A percentile compares a stretch with the other conserved stretches of the same genome.
phyloP scores from a whole-genome alignment of 306 rosid species.

The Cicer judaicum region DNA sequence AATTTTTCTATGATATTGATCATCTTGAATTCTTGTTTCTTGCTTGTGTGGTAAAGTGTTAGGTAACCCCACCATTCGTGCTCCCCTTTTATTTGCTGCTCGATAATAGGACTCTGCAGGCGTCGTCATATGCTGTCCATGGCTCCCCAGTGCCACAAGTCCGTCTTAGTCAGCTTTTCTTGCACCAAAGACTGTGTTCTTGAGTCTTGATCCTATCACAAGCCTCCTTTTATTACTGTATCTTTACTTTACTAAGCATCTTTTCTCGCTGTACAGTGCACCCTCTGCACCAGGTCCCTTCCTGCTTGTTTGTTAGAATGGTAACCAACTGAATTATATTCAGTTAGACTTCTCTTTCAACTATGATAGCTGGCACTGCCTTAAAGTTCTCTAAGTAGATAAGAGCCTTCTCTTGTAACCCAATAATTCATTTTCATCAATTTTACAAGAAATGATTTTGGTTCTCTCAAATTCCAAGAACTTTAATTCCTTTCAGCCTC shows the following conservation, averaged over 20 bases:
- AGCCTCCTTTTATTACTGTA: background rate
- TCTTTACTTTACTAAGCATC: background rate
- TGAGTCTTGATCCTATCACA: background rate
- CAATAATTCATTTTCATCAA: no score
- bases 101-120: background rate
- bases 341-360: no score
- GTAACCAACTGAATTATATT: background rate
- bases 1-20: slow-evolving; percentile 17
- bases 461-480: no score
- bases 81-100: slow-evolving; percentile 14
- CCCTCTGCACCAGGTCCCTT: background rate
- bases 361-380: background rate
- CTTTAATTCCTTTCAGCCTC: background rate
- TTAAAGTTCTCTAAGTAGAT: background rate
- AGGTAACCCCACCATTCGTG: slow-evolving; percentile 2
- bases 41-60: slow-evolving; percentile 21
- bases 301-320: background rate
- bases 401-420: background rate
- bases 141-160: background rate
- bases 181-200: background rate
- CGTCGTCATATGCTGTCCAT: slow-evolving; percentile 1
- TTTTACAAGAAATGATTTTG: no score
- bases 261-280: background rate
- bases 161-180: background rate
- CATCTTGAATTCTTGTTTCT: slow-evolving; percentile 20